Conservation (phyloP, 768 basidiomycete genomes). For the Naematelia encephala region DNA sequence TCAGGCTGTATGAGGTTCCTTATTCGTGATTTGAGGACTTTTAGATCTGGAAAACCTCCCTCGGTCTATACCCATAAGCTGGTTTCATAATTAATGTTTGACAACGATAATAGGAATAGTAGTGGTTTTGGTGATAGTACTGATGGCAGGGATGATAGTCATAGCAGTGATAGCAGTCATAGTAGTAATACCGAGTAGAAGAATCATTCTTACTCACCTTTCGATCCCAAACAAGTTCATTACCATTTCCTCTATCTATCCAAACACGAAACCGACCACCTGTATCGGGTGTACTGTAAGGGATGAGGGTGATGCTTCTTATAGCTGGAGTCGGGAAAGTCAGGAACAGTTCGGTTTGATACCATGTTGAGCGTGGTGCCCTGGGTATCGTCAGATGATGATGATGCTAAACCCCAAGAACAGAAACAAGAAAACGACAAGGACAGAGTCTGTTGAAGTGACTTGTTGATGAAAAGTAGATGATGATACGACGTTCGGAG, state of each 20-base stretch:
- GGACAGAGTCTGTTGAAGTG: too few species aligned
- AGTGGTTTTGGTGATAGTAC: background rate
- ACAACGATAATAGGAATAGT: background rate
- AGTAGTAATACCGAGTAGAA: background rate
- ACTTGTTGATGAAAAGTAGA: too few species aligned
- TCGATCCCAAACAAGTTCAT: constrained; percentile 71
- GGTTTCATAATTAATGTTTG: background rate
- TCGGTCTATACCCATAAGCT: constrained; percentile 52
- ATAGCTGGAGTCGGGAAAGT: constrained; percentile 82
- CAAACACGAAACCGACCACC: constrained; percentile 89
- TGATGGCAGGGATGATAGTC: background rate
- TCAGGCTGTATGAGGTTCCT: constrained; percentile 78
- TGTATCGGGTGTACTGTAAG: constrained; percentile 74
- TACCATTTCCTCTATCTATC: constrained; percentile 55
- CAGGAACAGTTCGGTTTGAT: constrained; percentile 84
- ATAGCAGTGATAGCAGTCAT: background rate
- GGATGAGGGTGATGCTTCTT: constrained; percentile 66
- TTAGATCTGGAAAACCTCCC: constrained; percentile 79
- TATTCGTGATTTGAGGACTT: constrained; percentile 77
- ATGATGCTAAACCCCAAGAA: too few species aligned
- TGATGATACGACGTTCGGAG: too few species aligned
- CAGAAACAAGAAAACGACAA: too few species aligned
- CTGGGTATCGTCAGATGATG: constrained; percentile 58
- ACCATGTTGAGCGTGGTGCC: constrained; percentile 89
- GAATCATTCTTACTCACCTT: constrained; percentile 55